Evolutionary conservation across 768 basidiomycete species (phyloP).

Genomic region (Psilocybe cyanescens): DNA sequence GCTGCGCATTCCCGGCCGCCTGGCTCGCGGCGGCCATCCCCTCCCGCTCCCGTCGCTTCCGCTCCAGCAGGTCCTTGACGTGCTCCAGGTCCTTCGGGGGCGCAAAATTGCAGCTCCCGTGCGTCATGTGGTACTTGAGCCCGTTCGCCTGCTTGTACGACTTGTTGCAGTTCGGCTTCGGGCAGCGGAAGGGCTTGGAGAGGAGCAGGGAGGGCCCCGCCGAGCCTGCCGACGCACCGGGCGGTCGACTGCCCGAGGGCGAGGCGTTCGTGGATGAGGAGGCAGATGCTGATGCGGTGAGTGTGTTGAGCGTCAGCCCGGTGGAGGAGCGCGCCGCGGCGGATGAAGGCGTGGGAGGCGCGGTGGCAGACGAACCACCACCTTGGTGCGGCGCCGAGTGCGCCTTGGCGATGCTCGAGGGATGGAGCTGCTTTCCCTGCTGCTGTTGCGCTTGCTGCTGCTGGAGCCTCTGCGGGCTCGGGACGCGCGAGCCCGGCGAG

Average conservation of each 20-base stretch:
- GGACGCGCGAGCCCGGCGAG: neutral
- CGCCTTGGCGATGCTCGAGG: neutral
- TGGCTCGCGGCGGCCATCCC: conserved; percentile 19
- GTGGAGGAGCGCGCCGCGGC: conserved; percentile 1
- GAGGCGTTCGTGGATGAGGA: neutral
- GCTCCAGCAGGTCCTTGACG: conserved; percentile 71
- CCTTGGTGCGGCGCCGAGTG: neutral
- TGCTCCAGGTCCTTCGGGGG: conserved; percentile 86
- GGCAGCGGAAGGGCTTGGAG: conserved; percentile 90
- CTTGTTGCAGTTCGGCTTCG: conserved; percentile 95
- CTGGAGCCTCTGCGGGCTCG: neutral
- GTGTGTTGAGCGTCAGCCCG: neutral
- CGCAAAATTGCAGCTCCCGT: conserved; percentile 92
- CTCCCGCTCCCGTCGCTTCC: conserved; percentile 48
- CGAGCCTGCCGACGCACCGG: conserved; percentile 5
- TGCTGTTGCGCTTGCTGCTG: neutral
- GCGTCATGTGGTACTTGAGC: conserved; percentile 92
- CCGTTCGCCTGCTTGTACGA: conserved; percentile 96
- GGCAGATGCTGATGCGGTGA: no score
- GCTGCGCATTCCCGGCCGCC: conserved; percentile 30
- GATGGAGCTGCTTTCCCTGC: neutral
- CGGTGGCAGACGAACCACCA: neutral
- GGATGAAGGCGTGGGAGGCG: conserved; percentile 2
- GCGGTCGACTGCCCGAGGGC: neutral
- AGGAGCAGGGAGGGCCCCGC: conserved; percentile 64